These are phyloP conservation scores for Monosporozyma yasuniensis DNA, from an alignment of 805 yeast genomes.

Conservation along the genomic window DNA sequence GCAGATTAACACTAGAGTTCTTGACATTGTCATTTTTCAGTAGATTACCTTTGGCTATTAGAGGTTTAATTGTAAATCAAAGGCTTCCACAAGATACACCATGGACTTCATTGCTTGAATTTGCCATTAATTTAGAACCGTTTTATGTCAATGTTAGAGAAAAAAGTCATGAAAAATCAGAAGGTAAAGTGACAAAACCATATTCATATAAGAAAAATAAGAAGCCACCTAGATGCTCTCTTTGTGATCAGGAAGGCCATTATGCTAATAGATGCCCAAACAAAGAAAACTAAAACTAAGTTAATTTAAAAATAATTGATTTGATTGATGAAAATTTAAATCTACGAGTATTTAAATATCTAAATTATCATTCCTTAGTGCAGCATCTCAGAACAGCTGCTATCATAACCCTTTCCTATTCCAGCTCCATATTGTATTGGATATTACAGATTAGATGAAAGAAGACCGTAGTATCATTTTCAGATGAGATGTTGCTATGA, in stretches of 20 bases:
- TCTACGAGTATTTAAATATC: too few species aligned
- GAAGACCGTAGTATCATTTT: too few species aligned
- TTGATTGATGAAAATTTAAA: too few species aligned
- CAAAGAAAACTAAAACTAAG: neutral
- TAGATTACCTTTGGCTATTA: neutral
- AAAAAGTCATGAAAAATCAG: neutral
- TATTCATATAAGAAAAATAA: neutral
- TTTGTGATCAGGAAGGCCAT: neutral
- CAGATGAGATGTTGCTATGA: too few species aligned
- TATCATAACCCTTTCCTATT: too few species aligned
- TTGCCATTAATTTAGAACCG: neutral
- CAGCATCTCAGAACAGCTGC: too few species aligned
- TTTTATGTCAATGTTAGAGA: neutral
- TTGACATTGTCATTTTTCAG: neutral
- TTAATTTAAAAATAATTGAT: too few species aligned
- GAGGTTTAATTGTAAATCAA: neutral
- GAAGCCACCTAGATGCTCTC: neutral
- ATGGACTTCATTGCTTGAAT: neutral
- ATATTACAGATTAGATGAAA: too few species aligned
- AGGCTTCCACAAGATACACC: neutral
- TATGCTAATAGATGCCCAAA: neutral
- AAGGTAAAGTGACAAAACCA: neutral
- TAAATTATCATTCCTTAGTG: too few species aligned
- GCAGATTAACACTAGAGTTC: neutral
- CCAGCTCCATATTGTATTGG: too few species aligned